These are phyloP conservation scores for Amanita molliuscula DNA, from an alignment of 768 basidiomycete genomes.

Conservation along the genomic window DNA sequence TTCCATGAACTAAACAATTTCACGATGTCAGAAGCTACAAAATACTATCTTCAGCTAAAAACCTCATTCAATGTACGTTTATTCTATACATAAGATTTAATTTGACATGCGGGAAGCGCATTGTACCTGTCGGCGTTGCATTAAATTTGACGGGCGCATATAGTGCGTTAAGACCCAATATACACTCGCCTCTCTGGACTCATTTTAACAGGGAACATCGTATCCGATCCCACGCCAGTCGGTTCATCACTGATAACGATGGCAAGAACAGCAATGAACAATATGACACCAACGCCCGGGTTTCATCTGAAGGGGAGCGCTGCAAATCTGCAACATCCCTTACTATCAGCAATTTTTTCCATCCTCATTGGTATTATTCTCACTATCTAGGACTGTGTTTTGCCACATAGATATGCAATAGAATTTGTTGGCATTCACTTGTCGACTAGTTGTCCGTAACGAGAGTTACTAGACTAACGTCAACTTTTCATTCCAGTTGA, in stretches of 20 bases:
- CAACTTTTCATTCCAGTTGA: no score
- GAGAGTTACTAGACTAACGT: no score
- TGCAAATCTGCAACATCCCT: not conserved
- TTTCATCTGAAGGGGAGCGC: not conserved
- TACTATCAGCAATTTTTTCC: not conserved
- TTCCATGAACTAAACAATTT: conserved; percentile 52
- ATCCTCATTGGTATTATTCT: not conserved
- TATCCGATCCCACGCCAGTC: no score
- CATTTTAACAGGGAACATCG: no score
- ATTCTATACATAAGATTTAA: not conserved
- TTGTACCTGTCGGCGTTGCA: conserved; percentile 45
- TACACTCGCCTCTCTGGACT: no score
- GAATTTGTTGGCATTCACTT: no score
- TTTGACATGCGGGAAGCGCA: conserved; percentile 18
- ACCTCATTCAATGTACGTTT: conserved; percentile 32
- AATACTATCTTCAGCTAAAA: conserved; percentile 35
- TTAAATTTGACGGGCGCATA: conserved; percentile 44
- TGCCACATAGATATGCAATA: not conserved
- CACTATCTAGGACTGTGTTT: not conserved
- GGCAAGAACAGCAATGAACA: not conserved
- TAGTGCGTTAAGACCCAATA: conserved; percentile 18
- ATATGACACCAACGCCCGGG: not conserved
- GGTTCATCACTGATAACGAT: not conserved
- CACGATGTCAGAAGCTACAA: conserved; percentile 52
- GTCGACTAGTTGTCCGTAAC: no score